Base-by-base conservation (phyloP, 805 yeast genomes). In the Yamadazyma akitaensis region DNA sequence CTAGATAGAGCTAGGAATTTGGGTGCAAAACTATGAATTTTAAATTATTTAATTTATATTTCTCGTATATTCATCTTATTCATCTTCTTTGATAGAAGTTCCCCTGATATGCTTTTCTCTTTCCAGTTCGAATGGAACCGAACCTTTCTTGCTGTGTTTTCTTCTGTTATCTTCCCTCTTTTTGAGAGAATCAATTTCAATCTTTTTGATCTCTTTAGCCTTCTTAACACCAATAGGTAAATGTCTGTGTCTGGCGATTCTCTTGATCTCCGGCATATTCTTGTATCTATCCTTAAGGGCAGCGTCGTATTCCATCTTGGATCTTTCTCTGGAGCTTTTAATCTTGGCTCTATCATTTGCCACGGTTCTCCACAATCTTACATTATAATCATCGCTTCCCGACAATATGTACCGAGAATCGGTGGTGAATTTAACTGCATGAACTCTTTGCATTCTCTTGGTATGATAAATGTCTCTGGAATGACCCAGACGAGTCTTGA, bases 351-450 rank as follows among this genome's bases (percentile, higher is more conserved):
- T 77, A 49, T 88, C 96, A 64, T 86, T 81, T 0, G 97, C 95
- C 47, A 77, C 78, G 9, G 96, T 69, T 67, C 99, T 77, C 99
- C 99, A 94, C 47, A 95, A 58, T 56, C 99, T 77, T 25, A 95
- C 82, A 65, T 95, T 95, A 55, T 97, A 95, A 64, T 94, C 99
- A 65, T 94, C 99, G 1, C 96, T 88, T 16, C 97, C 99, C 49
- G 89, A 81, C 43, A 91, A 68, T 31, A 94, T 80, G 67, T 89
- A 94, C 60, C 84, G 82, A 46, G 95, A 78, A 67, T 94, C 99
- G 80, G 89, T 89, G 8, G 96, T 80, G 66, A 76, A 95, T 53
- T 84, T 82, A 35, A 85, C 88, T 47, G 86, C 79, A 66, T 90
- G 88, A 10, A 94, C 87, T 49, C 92, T 84, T 70, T 94, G 99